Base-by-base conservation (phyloP, 1,284 basidiomycete species). In the Puccinia novopanici region DNA sequence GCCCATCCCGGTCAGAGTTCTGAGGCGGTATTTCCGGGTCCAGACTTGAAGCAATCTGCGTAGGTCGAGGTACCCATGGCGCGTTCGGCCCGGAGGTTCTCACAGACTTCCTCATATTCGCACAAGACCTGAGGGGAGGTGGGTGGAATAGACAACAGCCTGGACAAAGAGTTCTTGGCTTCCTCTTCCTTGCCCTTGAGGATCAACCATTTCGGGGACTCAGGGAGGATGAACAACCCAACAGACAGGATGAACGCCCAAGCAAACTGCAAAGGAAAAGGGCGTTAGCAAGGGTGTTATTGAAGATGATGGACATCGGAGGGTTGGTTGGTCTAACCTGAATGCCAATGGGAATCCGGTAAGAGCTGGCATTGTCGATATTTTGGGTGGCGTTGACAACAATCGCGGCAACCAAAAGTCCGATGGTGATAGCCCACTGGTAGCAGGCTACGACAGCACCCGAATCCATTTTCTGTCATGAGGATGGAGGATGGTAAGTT, bases 1-100 rank as follows among this genome's bases (percentile, higher is more conserved):
- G 54, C 82, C 82, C 73, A 83, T 87, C 83, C 93, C 93, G 42
- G 92, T 91, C 83, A 92, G 87, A 52, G 92, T 92, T 81, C 93
- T 91, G 84, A 91, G 88, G 81, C 89, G 88, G 84, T 91, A 88
- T 85, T 89, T 91, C 84, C 82, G 50, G 75, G 65, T n/a, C 82
- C 82, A 24, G 40, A 52, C 81, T 82, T 82, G 84, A 86, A 86
- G 83, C 85, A 86, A 82, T 86, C 86, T 63, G 84, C 80, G 84
- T 86, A 87, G 24, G 83, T 83, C 15, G 84, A 83, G 52, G 82
- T 84, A 6, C 85, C 85, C 81, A 85, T 80, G 57, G 83, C 82
- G 15, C 85, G 83, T 82, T 86, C 84, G 55, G 84, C 74, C 81
- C 85, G 84, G 59, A 85, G 55, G 82, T 82, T 84, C 81, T 80